Conservation (phyloP, 352 stramenopile species). For the Phytophthora pluvialis region DNA sequence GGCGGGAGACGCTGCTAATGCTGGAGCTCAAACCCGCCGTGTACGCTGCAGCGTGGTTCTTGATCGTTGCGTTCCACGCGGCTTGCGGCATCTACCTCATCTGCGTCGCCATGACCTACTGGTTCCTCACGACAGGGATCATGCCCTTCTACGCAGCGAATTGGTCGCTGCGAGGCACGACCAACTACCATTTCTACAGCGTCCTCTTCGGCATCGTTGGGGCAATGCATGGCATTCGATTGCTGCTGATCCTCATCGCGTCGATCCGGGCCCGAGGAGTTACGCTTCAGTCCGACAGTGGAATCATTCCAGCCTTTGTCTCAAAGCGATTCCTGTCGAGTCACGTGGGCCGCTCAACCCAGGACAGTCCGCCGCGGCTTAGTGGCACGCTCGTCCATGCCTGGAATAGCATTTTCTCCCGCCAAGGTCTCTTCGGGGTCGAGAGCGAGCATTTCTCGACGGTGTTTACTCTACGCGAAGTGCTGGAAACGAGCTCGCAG, state of each 20-base stretch:
- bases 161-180: slow-evolving; percentile 26
- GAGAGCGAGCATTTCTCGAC: slow-evolving; percentile 37
- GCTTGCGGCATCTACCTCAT: slow-evolving; percentile 34
- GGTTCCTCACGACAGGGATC: slow-evolving; percentile 28
- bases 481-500: slow-evolving; percentile 30
- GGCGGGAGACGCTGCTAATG: not conserved
- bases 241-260: slow-evolving; percentile 29
- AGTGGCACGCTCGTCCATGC: not conserved
- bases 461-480: slow-evolving; percentile 24
- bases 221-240: slow-evolving; percentile 27
- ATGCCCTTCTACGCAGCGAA: slow-evolving; percentile 41
- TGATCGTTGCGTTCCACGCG: slow-evolving; percentile 34
- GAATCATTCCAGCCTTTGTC: slow-evolving; percentile 1
- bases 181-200: slow-evolving; percentile 32
- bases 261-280: slow-evolving; percentile 21
- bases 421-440: slow-evolving; percentile 27
- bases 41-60: slow-evolving; percentile 21
- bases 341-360: not conserved
- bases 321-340: not conserved
- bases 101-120: slow-evolving; percentile 30
- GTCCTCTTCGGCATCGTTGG: slow-evolving; percentile 37
- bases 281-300: slow-evolving; percentile 27
- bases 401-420: slow-evolving; percentile 21
- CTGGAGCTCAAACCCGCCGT: slow-evolving; percentile 11
- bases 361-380: not conserved